Percentiles rank a stretch among this genome's conserved stretches.
Conservation (phyloP, 257 asterid species). For the Nyctanthes arbortristis region DNA sequence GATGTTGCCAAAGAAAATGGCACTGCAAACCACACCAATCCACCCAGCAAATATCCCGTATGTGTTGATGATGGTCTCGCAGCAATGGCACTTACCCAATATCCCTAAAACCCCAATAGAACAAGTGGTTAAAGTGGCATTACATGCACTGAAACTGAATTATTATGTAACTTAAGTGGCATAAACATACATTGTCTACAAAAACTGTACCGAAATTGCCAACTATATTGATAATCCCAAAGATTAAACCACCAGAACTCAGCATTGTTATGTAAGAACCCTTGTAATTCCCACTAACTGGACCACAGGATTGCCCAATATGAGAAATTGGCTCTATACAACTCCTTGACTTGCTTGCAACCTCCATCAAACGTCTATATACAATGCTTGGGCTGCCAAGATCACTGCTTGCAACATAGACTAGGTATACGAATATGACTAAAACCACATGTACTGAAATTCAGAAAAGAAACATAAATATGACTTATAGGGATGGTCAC, state of each 20-base stretch:
- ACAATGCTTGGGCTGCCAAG: slow-evolving; percentile 84
- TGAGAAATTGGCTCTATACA: slow-evolving; percentile 68
- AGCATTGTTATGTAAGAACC: slow-evolving; percentile 90
- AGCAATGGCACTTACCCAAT: slow-evolving; percentile 95
- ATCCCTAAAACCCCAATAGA: slow-evolving; percentile 47
- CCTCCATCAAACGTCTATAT: slow-evolving; percentile 65
- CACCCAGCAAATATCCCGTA: slow-evolving; percentile 87
- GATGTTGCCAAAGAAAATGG: slow-evolving; percentile 94
- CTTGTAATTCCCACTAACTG: slow-evolving; percentile 67
- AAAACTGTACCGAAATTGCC: slow-evolving; percentile 95
- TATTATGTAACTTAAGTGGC: background rate
- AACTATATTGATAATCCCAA: slow-evolving; percentile 88
- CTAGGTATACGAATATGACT: slow-evolving; percentile 83
- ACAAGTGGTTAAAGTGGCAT: background rate
- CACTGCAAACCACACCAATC: slow-evolving; percentile 94
- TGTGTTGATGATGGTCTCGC: slow-evolving; percentile 97
- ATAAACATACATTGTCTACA: slow-evolving; percentile 76
- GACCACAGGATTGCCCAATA: slow-evolving; percentile 78
- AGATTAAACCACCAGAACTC: slow-evolving; percentile 86
- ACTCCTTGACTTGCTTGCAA: slow-evolving; percentile 65
- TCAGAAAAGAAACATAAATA: background rate
- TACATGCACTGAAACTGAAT: background rate
- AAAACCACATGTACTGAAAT: slow-evolving; percentile 77
- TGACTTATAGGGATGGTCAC: background rate
- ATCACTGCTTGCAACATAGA: slow-evolving; percentile 66